phyloP scores from a whole-genome alignment of 805 yeast genomes.

The Starmerella roubikii region DNA sequence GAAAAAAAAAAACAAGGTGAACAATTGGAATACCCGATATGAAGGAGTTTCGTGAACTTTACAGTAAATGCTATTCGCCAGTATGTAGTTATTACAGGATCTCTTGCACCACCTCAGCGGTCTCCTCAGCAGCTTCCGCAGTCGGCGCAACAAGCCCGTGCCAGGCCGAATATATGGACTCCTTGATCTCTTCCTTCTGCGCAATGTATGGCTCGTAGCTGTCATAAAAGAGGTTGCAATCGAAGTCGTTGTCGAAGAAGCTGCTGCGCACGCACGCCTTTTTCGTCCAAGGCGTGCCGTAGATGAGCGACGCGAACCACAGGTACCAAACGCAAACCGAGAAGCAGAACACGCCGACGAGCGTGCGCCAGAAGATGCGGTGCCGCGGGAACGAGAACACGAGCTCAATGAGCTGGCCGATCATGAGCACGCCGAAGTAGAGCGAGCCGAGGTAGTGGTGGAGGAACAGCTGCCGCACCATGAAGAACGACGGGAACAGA shows the following conservation, averaged over 20 bases:
- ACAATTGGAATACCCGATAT: not conserved
- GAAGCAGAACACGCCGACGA: constrained; percentile 37
- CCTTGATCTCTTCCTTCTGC: constrained; percentile 14
- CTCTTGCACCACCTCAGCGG: constrained; percentile 6
- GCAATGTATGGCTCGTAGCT: constrained; percentile 21
- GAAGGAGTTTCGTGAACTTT: not conserved
- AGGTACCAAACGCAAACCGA: constrained; percentile 42
- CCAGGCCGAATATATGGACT: constrained; percentile 14
- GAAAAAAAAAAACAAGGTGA: no score
- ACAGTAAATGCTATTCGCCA: not conserved
- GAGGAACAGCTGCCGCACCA: constrained; percentile 86
- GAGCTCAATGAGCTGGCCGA: constrained; percentile 43
- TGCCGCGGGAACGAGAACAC: constrained; percentile 19
- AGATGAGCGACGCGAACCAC: constrained; percentile 56
- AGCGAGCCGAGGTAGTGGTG: constrained; percentile 91
- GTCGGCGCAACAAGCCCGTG: constrained; percentile 10
- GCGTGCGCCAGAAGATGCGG: constrained; percentile 21
- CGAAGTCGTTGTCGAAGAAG: constrained; percentile 75
- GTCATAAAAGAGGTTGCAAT: constrained; percentile 46
- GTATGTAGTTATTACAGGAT: no score
- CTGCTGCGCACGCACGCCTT: constrained; percentile 48
- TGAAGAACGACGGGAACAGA: constrained; percentile 49
- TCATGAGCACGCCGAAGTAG: constrained; percentile 68
- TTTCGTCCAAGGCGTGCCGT: constrained; percentile 72
- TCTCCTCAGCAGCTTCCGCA: not conserved